A percentile compares a stretch with the other conserved stretches of the same genome.
Evolutionary conservation across 2,329 filamentous ascomycete species (phyloP).

Genomic region (Nemania sp.): DNA sequence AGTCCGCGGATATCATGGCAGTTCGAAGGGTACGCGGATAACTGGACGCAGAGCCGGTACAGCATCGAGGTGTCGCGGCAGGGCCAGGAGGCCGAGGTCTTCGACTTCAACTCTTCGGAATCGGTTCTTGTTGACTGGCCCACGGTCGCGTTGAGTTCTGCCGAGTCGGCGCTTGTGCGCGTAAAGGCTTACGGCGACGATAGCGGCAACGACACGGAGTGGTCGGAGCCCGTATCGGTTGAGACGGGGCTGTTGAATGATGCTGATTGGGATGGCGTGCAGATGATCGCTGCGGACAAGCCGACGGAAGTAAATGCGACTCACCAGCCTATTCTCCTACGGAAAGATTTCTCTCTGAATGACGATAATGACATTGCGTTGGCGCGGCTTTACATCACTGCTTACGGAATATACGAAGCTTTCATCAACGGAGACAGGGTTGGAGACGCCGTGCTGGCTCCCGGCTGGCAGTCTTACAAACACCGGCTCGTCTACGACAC

Average conservation of each 20-base stretch:
- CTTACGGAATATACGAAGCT: constrained; percentile 50
- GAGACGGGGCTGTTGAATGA: constrained; percentile 42
- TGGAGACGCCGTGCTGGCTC: constrained; percentile 48
- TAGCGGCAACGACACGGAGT: constrained; percentile 32
- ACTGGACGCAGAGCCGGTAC: constrained; percentile 51
- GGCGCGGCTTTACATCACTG: constrained; percentile 52
- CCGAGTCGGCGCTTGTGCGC: constrained; percentile 41
- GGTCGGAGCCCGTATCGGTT: constrained; percentile 39
- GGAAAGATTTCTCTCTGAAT: constrained; percentile 41
- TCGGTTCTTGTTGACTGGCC: constrained; percentile 53
- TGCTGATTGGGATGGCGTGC: constrained; percentile 39
- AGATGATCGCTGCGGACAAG: constrained; percentile 39
- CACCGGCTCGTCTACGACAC: constrained; percentile 56
- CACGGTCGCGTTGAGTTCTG: constrained; percentile 36
- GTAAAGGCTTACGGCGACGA: constrained; percentile 41
- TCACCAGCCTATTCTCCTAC: constrained; percentile 40
- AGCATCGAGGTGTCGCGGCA: constrained; percentile 46
- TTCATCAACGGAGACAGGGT: constrained; percentile 51
- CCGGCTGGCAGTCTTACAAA: constrained; percentile 57
- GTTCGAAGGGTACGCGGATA: constrained; percentile 43
- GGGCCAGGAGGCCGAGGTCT: constrained; percentile 14
- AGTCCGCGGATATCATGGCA: constrained; percentile 52
- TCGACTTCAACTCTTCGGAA: constrained; percentile 40
- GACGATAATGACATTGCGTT: constrained; percentile 29
- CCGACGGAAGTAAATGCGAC: constrained; percentile 34